Evolutionary conservation across 2,329 filamentous ascomycete species (phyloP).

Genomic region (Parafenestella ontariensis): DNA sequence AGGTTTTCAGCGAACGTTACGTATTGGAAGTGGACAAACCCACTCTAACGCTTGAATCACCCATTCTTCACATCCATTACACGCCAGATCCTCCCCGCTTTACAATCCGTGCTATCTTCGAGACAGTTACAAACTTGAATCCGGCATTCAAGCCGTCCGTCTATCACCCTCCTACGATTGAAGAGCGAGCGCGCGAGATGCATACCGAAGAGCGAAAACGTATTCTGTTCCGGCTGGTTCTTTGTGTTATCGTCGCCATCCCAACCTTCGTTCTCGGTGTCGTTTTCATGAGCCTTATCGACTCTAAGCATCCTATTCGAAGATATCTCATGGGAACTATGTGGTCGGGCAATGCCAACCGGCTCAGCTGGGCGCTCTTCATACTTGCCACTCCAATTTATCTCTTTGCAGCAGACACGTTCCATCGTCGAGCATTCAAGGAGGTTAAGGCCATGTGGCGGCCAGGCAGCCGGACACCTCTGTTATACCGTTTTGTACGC

Average conservation of each 20-base stretch:
- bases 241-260: slow-evolving; percentile 74
- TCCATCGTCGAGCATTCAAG: slow-evolving; percentile 79
- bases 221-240: slow-evolving; percentile 72
- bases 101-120: slow-evolving; percentile 77
- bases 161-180: slow-evolving; percentile 80
- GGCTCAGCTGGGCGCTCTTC: slow-evolving; percentile 80
- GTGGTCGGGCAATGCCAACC: slow-evolving; percentile 72
- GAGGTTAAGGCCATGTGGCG: slow-evolving; percentile 82
- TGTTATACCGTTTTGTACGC: slow-evolving; percentile 80
- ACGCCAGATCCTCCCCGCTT: slow-evolving; percentile 70
- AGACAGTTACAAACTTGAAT: slow-evolving; percentile 71
- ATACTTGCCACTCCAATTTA: slow-evolving; percentile 86
- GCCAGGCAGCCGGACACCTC: slow-evolving; percentile 72
- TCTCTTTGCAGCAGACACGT: slow-evolving; percentile 84
- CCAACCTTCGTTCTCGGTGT: slow-evolving; percentile 89
- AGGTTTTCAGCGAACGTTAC: slow-evolving; percentile 53
- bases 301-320: slow-evolving; percentile 63
- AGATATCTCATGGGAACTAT: slow-evolving; percentile 74
- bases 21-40: slow-evolving; percentile 61
- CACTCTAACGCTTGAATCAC: slow-evolving; percentile 64
- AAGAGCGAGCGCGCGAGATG: slow-evolving; percentile 79
- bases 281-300: slow-evolving; percentile 85
- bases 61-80: slow-evolving; percentile 76
- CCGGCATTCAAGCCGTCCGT: slow-evolving; percentile 71
- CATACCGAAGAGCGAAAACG: slow-evolving; percentile 72